Conservation (phyloP, 2,329 filamentous ascomycete species). For the Cytospora schulzeri region DNA sequence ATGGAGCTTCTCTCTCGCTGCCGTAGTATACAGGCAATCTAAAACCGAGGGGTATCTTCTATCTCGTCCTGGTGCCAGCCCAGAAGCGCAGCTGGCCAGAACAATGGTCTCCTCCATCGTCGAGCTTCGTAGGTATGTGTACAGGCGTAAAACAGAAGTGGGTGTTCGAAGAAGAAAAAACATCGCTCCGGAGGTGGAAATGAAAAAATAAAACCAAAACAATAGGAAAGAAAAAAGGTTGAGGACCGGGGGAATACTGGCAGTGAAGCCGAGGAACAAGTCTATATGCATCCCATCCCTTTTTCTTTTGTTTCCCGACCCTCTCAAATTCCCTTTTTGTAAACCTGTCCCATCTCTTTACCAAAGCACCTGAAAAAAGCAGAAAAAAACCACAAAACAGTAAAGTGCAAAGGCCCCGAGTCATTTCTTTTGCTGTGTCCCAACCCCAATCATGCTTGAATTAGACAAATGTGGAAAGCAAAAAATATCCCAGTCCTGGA, state of each 20-base stretch:
- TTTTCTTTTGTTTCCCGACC: constrained; percentile 31
- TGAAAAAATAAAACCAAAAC: constrained; percentile 16
- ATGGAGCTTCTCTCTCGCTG: constrained; percentile 27
- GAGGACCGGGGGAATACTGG: constrained; percentile 18
- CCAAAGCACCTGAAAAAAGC: constrained; percentile 25
- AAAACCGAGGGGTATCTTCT: constrained; percentile 38
- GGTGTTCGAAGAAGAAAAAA: constrained; percentile 4
- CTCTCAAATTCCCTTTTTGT: constrained; percentile 26
- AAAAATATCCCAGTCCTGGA: constrained; percentile 10
- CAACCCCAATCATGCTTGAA: constrained; percentile 26
- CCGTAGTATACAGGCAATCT: constrained; percentile 34
- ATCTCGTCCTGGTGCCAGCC: constrained; percentile 36
- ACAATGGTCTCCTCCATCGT: constrained; percentile 22
- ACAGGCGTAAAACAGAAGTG: constrained; percentile 30
- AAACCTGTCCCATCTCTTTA: constrained; percentile 24
- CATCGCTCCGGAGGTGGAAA: constrained; percentile 23
- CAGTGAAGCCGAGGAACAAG: constrained; percentile 29
- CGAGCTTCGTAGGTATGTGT: constrained; percentile 29
- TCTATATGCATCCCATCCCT: constrained; percentile 36
- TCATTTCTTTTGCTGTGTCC: constrained; percentile 28
- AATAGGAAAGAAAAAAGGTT: constrained; percentile 19
- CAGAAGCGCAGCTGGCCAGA: constrained; percentile 33
- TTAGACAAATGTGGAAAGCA: constrained; percentile 11
- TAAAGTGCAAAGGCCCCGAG: constrained; percentile 13
- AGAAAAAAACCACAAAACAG: constrained; percentile 12